Base-by-base conservation (phyloP, 1,139 yeast species). In the Hemisphaericaspora xylofermentans region DNA sequence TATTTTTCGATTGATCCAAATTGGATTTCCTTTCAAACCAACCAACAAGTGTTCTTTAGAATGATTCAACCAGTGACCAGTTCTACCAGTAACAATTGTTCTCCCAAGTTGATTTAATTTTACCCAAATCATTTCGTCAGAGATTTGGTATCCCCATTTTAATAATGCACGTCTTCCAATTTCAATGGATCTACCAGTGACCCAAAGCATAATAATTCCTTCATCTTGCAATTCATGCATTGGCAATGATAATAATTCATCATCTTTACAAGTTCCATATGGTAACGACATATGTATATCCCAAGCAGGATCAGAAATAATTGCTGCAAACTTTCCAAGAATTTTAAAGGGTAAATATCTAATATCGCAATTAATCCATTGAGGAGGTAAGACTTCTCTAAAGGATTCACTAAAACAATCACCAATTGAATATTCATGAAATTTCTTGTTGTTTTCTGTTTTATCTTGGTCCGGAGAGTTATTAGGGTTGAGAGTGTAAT, bases 21-120 rank as follows among this genome's bases (percentile, higher is more conserved):
- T 53, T 0, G 95, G 93, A 35, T 76, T 60, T 0, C 97, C 97
- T 56, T 89, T 89, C 24, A 84, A 57, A 0, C 96, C 98, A 21
- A 91, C 87, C 10, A 91, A 64, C 35, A 88, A 68, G 58, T 91
- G 97, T 61, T 91, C 98, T 53, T 91, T 91, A 0, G 96, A 87
- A 61, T 91, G 98, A 57, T 91, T 91, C 38, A 91, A 69, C 98
- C 98, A 91, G 60, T 91, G 98, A 0, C 98, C 98, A 0, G 98
- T 91, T 47, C 97, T 68, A 1, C 98, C 98, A 0, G 98, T 91
- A 45, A 94, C 93, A 39, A 91, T 89, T 0, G 96, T 91, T 47
- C 96, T 68, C 25, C 84, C 80, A 45, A 91, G 66, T 58, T 91
- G 97, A 59, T 91, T 91, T 9, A 94, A 78, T 59, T 91, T 91